phyloP scores from a whole-genome alignment of 257 asterid species.

The Paulownia fortunei region DNA sequence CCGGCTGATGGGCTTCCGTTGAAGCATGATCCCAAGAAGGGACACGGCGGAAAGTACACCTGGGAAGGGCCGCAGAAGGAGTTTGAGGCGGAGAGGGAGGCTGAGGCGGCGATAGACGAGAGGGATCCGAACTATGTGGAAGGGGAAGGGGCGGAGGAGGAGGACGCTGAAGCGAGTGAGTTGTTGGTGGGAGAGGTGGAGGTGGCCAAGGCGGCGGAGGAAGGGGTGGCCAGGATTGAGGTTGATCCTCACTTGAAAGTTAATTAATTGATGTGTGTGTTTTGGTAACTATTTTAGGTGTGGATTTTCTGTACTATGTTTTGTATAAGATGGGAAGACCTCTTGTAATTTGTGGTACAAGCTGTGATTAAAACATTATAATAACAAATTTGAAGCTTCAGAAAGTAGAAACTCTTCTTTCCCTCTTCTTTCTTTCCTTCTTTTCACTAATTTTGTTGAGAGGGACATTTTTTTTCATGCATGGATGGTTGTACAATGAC shows the following conservation, averaged over 20 bases:
- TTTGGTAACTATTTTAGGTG: not conserved
- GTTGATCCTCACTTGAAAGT: slow-evolving; percentile 51
- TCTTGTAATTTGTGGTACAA: not conserved
- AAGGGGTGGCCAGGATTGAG: slow-evolving; percentile 62
- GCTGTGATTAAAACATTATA: not conserved
- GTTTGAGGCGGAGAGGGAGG: slow-evolving; percentile 42
- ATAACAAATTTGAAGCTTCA: not conserved
- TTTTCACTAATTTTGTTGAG: no score
- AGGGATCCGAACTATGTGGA: slow-evolving; percentile 67
- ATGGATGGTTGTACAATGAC: no score
- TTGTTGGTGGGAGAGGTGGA: slow-evolving; percentile 61
- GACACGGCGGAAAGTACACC: slow-evolving; percentile 80
- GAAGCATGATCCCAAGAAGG: slow-evolving; percentile 75
- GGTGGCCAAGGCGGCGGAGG: slow-evolving; percentile 53
- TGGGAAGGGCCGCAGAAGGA: slow-evolving; percentile 78
- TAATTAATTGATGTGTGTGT: not conserved
- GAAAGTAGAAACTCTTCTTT: not conserved
- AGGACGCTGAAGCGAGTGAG: not conserved
- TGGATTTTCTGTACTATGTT: slow-evolving; percentile 1
- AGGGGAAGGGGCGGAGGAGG: slow-evolving; percentile 31
- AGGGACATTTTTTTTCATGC: no score
- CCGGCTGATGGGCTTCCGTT: slow-evolving; percentile 80
- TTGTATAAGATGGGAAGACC: not conserved
- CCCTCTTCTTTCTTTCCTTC: no score
- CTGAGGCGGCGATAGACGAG: slow-evolving; percentile 55